Base-by-base conservation (phyloP, 2,329 filamentous ascomycete species). In the Chaetomium sp. region DNA sequence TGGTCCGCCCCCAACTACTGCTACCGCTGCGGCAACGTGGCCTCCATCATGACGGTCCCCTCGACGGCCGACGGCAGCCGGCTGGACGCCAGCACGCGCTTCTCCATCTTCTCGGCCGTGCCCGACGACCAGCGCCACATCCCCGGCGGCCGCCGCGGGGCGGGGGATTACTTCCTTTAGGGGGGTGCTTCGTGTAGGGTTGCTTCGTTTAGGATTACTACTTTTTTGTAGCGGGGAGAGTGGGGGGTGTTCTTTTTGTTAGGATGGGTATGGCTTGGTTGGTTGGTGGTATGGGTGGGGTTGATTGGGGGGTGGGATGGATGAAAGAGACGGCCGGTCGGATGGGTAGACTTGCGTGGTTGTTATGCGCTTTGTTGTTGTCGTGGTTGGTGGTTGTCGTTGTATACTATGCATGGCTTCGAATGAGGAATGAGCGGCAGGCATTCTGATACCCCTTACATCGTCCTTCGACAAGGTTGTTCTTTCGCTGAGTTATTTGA, bases 1-100 rank as follows among this genome's bases (percentile, higher is more conserved):
- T 99, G 95, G 95, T 97, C 93, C 65, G 95, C 95, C 3, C 95
- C 95, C 4, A 99, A 96, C 76, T 95, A 95, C 78, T 96, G 92
- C 76, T 97, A 97, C 77, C 86, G 93, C 62, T 99, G 95, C 77
- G 95, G 95, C 45, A 99, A 99, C 74, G 87, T 98, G 75, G 95
- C 95, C 8, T 97, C 93, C 75, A 96, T 97, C 75, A 97, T 97
- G 89, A 93, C 93, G 60, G 88, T 97, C 31, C 12, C 33, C 19
- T 21, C 31, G 21, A 42, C 38, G 13, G 19, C 38, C 4, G 29
- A 31, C 16, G 50, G 29, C 31, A 13, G 29, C 27, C 7, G 3
- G 12, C 27, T 47, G 19, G 88, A 90, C 70, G 90, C 90, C 73
- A 90, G 95, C 66, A 93, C 94, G 35, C 92, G 91, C 73, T 99